Conservation (phyloP, 495 filamentous ascomycete species). For the Hypoxylon trugodes region DNA sequence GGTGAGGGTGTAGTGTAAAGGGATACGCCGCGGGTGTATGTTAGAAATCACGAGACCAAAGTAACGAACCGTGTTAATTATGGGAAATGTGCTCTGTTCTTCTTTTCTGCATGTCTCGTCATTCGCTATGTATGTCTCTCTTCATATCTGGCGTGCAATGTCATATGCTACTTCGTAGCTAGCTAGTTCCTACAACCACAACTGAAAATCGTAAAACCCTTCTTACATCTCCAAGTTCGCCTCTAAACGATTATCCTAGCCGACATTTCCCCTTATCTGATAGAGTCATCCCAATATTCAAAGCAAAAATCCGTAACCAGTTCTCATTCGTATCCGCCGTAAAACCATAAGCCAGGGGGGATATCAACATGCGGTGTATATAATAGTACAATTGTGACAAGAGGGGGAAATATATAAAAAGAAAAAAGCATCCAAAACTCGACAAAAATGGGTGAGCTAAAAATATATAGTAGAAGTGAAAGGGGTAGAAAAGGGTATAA, state of each 20-base stretch:
- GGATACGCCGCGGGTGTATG: slow-evolving; percentile 15
- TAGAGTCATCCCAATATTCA: slow-evolving; percentile 32
- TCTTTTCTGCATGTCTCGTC: slow-evolving; percentile 14
- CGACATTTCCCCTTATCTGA: slow-evolving; percentile 19
- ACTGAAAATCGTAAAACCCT: slow-evolving; percentile 6
- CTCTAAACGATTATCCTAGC: background rate
- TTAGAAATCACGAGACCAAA: slow-evolving; percentile 39
- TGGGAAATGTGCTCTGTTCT: slow-evolving; percentile 23
- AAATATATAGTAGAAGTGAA: slow-evolving; percentile 27
- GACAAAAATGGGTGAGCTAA: slow-evolving; percentile 13
- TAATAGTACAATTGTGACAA: slow-evolving; percentile 39
- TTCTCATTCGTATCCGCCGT: slow-evolving; percentile 33
- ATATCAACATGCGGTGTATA: slow-evolving; percentile 37
- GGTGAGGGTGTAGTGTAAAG: slow-evolving; percentile 23
- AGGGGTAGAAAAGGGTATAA: slow-evolving; percentile 7
- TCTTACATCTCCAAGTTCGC: background rate
- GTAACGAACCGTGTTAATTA: slow-evolving; percentile 20
- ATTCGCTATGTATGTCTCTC: slow-evolving; percentile 32
- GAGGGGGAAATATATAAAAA: slow-evolving; percentile 5
- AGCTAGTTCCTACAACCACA: slow-evolving; percentile 4
- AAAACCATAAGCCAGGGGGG: slow-evolving; percentile 30
- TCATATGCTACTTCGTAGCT: slow-evolving; percentile 32
- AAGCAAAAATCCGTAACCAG: slow-evolving; percentile 15
- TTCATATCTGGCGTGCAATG: slow-evolving; percentile 26
- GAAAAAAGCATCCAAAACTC: slow-evolving; percentile 2